Percentiles rank a stretch among this genome's conserved stretches.
Conservation (phyloP, 225 moss, liverwort and hornwort species). For the Ulota crispa region DNA sequence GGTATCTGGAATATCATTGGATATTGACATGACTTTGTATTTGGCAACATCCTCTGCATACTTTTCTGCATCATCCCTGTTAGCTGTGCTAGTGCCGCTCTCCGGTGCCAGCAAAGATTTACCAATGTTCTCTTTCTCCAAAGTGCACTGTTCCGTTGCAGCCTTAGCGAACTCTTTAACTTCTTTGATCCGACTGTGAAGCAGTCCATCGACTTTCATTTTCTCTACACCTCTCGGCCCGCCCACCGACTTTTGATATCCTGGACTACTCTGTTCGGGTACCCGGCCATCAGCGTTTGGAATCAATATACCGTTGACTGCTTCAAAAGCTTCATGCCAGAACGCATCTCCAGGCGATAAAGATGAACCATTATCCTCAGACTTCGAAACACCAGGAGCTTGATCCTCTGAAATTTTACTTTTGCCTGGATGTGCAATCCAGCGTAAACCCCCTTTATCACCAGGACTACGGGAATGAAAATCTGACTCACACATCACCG, state of each 20-base stretch:
- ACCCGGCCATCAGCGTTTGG: conserved; percentile 32
- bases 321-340: conserved; percentile 95
- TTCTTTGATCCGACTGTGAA: conserved; percentile 29
- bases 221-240: conserved; percentile 12
- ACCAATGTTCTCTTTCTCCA: conserved; percentile 23
- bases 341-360: conserved; percentile 96
- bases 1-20: neutral
- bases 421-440: conserved; percentile 46
- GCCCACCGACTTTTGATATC: conserved; percentile 23
- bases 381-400: conserved; percentile 34
- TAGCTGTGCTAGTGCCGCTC: conserved; percentile 23
- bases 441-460: conserved; percentile 35
- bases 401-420: conserved; percentile 32
- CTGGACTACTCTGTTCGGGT: conserved; percentile 29
- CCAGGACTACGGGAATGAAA: conserved; percentile 20
- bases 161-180: conserved; percentile 19
- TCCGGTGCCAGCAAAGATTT: conserved; percentile 19
- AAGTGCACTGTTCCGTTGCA: conserved; percentile 25
- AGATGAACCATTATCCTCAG: conserved; percentile 56
- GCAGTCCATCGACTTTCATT: conserved; percentile 15
- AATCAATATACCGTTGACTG: conserved; percentile 62
- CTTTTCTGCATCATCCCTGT: conserved; percentile 32
- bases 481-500: conserved; percentile 23
- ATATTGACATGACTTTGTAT: neutral
- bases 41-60: conserved; percentile 11